Evolutionary conservation across 306 rosid genomes (phyloP).

Genomic region (Vachellia pachyceras): DNA sequence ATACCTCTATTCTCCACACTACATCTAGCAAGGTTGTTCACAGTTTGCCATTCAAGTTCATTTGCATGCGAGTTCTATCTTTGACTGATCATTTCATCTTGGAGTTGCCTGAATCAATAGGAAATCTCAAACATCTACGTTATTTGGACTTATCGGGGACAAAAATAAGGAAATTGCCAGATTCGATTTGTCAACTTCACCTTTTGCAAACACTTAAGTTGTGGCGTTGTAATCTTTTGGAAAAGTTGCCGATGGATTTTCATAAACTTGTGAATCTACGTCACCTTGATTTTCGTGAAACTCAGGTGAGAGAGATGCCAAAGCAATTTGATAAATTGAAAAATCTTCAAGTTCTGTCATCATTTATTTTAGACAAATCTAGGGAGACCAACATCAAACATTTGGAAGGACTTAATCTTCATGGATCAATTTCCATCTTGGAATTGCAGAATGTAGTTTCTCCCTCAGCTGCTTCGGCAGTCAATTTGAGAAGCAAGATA

Average conservation of each 20-base stretch:
- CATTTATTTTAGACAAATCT: background rate
- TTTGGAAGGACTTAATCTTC: background rate
- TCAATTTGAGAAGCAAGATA: background rate
- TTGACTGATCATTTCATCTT: background rate
- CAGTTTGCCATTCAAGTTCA: background rate
- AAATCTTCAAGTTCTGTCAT: background rate
- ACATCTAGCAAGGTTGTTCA: background rate
- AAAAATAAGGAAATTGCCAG: background rate
- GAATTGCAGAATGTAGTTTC: conserved; percentile 10
- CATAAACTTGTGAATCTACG: background rate
- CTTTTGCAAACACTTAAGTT: conserved; percentile 37
- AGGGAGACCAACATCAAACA: background rate
- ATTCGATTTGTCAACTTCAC: conserved; percentile 34
- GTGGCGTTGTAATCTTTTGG: background rate
- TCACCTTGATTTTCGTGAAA: background rate
- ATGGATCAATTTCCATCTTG: background rate
- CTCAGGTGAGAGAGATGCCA: conserved; percentile 6
- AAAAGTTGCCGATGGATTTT: background rate
- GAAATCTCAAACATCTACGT: conserved; percentile 28
- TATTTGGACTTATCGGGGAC: conserved; percentile 27
- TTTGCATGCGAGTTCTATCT: conserved; percentile 22
- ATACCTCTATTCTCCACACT: background rate
- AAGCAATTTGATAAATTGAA: background rate
- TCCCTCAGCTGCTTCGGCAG: background rate
- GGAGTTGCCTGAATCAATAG: conserved; percentile 12